Conservation (phyloP, 768 basidiomycete genomes). For the Mrakia gelida region DNA sequence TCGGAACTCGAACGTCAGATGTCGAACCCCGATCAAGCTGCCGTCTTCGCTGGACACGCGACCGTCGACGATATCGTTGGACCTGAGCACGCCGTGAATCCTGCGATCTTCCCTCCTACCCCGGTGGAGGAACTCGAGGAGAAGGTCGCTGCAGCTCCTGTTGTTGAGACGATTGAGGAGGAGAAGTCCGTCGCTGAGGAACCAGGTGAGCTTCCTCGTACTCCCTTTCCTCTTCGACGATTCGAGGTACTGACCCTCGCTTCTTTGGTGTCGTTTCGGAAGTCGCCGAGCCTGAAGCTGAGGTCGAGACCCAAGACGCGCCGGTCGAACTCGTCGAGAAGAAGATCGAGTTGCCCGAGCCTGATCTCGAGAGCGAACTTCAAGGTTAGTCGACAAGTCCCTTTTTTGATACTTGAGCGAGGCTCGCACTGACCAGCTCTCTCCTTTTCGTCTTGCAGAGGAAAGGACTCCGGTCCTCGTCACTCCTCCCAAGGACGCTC, state of each 20-base stretch:
- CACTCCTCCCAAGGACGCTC: not conserved
- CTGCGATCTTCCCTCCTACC: not conserved
- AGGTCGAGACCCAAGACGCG: not conserved
- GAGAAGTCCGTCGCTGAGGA: not conserved
- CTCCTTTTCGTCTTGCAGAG: not conserved
- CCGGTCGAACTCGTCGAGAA: not conserved
- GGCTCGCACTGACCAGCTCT: not conserved
- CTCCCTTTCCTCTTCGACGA: too few species aligned
- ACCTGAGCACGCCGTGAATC: not conserved
- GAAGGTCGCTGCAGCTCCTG: not conserved
- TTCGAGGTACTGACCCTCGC: too few species aligned
- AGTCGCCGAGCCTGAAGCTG: not conserved
- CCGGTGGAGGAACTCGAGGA: not conserved
- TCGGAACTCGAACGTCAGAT: not conserved
- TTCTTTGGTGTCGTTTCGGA: too few species aligned
- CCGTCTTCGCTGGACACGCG: not conserved
- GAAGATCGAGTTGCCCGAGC: not conserved
- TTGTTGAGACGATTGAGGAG: not conserved
- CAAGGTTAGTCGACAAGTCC: not conserved
- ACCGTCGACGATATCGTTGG: not conserved
- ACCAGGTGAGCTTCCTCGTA: not conserved
- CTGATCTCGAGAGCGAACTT: not conserved
- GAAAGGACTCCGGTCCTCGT: not conserved
- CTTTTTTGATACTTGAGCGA: not conserved
- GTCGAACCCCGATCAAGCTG: not conserved